Evolutionary conservation across 768 basidiomycete genomes (phyloP), one percentile per base, ranked within the genome.

Genomic region (Tricholoma furcatifolium): DNA sequence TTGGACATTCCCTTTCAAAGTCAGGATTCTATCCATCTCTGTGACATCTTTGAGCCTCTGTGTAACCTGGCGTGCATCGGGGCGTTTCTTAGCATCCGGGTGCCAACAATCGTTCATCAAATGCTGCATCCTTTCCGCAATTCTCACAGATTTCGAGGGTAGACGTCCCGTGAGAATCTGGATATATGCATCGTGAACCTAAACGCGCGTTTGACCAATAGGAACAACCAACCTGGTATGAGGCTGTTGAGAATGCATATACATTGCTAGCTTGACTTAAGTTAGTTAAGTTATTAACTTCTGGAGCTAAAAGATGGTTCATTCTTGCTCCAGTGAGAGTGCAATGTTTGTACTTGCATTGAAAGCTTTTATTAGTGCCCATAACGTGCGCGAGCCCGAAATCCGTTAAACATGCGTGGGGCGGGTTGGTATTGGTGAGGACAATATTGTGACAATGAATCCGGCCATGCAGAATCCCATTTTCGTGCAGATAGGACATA

Each of bases 151-250:
- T n/a, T n/a, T 11, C 14, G 47, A 53, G 3, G 44, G 51, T 11
- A 35, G 9, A 31, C 34, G n/a, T 14, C 47, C 51, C 15, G 51
- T 49, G 43, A 56, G 51, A 32, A 56, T 52, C 55, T 56, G 20
- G 2, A 15, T 11, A 31, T 6, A 15, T 23, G 4, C 15, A 24
- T 27, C n/a, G n/a, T 31, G 23, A 35, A n/a, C 34, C 21, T 2
- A 24, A 11, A 6, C 11, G 45, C 6, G 36, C 7, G n/a, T 5
- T 44, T 4, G 18, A 11, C 24, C 20, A 18, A 42, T 21, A 14
- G 10, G 12, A 32, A 30, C 12, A 32, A 7, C 10, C 2, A n/a
- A 59, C 58, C 48, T 56, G 43, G 35, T 56, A 59, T 2, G 43
- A 47, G 11, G 52, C 20, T 11, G 35, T 56, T 9, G 51, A 31